phyloP scores from a whole-genome alignment of 2,329 filamentous ascomycete genomes.

The Stachybotrys echinatus region DNA sequence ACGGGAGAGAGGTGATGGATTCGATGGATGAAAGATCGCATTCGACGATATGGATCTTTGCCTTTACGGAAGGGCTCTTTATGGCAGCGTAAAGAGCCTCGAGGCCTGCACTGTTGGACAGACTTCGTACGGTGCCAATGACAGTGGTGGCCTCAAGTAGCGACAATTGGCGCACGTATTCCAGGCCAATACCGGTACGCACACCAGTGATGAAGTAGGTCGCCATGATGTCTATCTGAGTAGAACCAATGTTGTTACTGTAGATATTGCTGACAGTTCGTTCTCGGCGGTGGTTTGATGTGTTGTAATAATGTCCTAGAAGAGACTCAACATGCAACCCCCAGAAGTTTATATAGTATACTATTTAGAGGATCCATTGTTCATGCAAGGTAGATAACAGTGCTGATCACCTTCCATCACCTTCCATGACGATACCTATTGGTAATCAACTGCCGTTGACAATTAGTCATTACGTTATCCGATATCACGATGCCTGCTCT shows the following conservation, averaged over 20 bases:
- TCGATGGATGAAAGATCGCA: not conserved
- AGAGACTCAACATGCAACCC: not conserved
- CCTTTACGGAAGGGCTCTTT: not conserved
- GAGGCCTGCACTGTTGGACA: not conserved
- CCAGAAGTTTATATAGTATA: not conserved
- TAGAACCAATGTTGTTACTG: not conserved
- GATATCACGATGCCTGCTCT: not conserved
- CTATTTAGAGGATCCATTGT: not conserved
- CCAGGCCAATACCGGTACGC: not conserved
- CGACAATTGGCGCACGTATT: not conserved
- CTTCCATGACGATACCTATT: not conserved
- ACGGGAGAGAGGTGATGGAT: not conserved
- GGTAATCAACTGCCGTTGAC: not conserved
- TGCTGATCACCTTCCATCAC: not conserved
- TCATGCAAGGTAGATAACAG: not conserved
- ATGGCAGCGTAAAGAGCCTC: not conserved
- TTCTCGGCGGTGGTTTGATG: not conserved
- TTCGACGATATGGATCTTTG: not conserved
- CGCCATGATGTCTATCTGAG: not conserved
- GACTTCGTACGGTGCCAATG: not conserved
- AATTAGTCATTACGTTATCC: not conserved
- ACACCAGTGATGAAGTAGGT: slow-evolving; percentile 2
- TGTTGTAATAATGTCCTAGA: not conserved
- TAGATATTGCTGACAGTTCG: not conserved
- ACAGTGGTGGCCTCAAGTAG: not conserved